Evolutionary conservation across 2,329 filamentous ascomycete genomes (phyloP).

Genomic region (Microdochium nivale): DNA sequence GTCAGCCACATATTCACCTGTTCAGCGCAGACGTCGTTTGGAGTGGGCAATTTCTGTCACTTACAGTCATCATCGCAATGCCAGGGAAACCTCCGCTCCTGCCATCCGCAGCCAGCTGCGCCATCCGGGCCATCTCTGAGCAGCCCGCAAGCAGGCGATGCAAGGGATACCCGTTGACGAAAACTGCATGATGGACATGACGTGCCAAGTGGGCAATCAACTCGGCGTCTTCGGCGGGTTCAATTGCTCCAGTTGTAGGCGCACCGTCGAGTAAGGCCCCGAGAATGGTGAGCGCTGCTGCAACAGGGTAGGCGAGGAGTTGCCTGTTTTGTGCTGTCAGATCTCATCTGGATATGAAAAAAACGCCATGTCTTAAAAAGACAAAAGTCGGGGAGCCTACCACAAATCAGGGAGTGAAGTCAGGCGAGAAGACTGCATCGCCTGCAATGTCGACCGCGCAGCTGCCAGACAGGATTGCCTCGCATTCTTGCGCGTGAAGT

Average conservation of each 20-base stretch:
- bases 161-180: not conserved
- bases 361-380: no score
- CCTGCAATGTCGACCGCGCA: not conserved
- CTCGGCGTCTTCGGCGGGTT: not conserved
- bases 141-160: not conserved
- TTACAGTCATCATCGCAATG: not conserved
- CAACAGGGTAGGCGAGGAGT: not conserved
- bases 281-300: not conserved
- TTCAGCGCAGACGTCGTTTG: not conserved
- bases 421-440: not conserved
- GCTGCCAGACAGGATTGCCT: not conserved
- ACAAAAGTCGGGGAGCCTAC: not conserved
- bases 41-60: not conserved
- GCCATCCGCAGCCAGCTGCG: not conserved
- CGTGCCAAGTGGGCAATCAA: not conserved
- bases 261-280: not conserved
- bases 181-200: not conserved
- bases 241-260: not conserved
- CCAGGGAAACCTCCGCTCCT: not conserved
- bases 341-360: not conserved
- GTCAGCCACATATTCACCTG: not conserved
- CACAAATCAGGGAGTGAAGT: not conserved
- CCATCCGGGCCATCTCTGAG: not conserved
- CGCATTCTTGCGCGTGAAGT: not conserved
- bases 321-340: not conserved